Percentiles rank a stretch among this genome's conserved stretches.
Evolutionary conservation across 495 filamentous ascomycete species (phyloP).

Genomic region (Talaromyces nanjingensis): DNA sequence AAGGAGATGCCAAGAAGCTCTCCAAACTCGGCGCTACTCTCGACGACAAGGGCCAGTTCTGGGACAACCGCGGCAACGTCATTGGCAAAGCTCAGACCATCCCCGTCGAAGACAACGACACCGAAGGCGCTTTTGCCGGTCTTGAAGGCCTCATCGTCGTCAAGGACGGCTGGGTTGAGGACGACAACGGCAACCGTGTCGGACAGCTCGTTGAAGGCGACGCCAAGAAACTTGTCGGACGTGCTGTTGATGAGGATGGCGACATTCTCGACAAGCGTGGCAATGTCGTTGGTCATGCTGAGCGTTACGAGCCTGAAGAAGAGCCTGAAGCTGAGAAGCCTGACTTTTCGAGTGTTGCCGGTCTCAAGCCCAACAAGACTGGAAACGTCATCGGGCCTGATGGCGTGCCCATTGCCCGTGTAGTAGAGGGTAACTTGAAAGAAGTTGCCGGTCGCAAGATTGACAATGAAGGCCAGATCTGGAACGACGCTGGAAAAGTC

Average conservation of each 20-base stretch:
- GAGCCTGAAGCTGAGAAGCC: slow-evolving; percentile 34
- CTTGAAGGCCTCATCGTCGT: slow-evolving; percentile 56
- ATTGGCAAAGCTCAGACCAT: slow-evolving; percentile 53
- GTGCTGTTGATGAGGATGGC: slow-evolving; percentile 57
- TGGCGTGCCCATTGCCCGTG: slow-evolving; percentile 54
- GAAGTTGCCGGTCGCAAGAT: slow-evolving; percentile 55
- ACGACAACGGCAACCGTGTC: slow-evolving; percentile 52
- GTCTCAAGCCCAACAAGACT: slow-evolving; percentile 62
- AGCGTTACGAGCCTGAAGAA: slow-evolving; percentile 41
- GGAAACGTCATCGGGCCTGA: slow-evolving; percentile 62
- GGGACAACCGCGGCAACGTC: slow-evolving; percentile 52
- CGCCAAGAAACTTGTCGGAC: slow-evolving; percentile 55
- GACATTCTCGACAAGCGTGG: slow-evolving; percentile 58
- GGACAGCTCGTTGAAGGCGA: slow-evolving; percentile 55
- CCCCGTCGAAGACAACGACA: slow-evolving; percentile 50
- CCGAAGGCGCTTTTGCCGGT: slow-evolving; percentile 56
- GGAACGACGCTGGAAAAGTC: slow-evolving; percentile 59
- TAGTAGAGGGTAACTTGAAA: slow-evolving; percentile 54
- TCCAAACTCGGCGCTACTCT: slow-evolving; percentile 46
- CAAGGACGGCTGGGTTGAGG: slow-evolving; percentile 52
- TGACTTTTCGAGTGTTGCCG: slow-evolving; percentile 56
- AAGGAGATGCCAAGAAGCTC: slow-evolving; percentile 55
- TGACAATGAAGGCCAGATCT: slow-evolving; percentile 62
- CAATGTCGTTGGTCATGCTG: slow-evolving; percentile 53
- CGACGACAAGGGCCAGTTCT: slow-evolving; percentile 57